Base-by-base conservation (phyloP, 805 yeast species). In the Brettanomyces naardenensis region DNA sequence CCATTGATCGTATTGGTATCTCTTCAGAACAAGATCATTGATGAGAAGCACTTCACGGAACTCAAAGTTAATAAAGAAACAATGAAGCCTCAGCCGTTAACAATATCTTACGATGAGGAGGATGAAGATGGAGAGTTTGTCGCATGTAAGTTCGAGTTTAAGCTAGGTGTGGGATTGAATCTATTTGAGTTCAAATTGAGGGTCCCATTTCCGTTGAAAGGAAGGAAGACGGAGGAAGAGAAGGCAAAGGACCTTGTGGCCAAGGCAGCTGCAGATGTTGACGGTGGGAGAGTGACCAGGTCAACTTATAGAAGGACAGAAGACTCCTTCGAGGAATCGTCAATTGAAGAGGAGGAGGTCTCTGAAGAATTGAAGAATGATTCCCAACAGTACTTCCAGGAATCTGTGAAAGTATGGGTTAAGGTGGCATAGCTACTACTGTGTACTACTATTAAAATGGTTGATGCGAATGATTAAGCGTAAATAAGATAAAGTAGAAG, bases 161-260 rank as follows among this genome's bases (percentile, higher is more conserved):
- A 66, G 43, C 52, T 72, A 25, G 66, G 69, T 15, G 45, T 58
- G 33, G 78, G 78, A 1, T 54, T 73, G 45, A 72, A 70, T 41
- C 51, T 64, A 37, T 52, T 71, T 28, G 68, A 62, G 27, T 67
- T 65, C 37, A 58, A 57, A 11, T 43, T 55, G 29, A 49, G 45
- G 35, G 52, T 51, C 28, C 60, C 60, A 17, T 43, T 40, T n/a
- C 49, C 51, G 17, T 31, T 46, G 19, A 34, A 35, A n/a, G 33
- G 34, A 20, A 32, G 29, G 20, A 26, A 23, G 11, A 36, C 28
- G 10, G 34, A 35, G 23, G 33, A 29, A n/a, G 43, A 39, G n/a
- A 28, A 20, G 14, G 37, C 32, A 17, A 32, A 28, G 19, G 38
- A 36, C 29, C 17, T 20, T 18, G 30, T 17, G 3, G 30, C 36